phyloP scores from a whole-genome alignment of 2,329 filamentous ascomycete species.

The Pseudodiploospora longispora region DNA sequence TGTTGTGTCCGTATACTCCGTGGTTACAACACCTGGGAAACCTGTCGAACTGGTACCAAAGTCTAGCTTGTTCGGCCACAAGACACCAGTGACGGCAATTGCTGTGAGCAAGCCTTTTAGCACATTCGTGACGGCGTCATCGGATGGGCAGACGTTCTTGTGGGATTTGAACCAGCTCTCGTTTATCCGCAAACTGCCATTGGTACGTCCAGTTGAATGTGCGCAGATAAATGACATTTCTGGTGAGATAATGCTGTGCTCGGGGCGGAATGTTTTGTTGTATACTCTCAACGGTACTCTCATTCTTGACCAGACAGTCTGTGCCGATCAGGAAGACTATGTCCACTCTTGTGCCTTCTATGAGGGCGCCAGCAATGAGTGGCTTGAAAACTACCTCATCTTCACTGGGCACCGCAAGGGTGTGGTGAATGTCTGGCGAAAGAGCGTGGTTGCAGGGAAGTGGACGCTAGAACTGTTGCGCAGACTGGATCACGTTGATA shows the following conservation, averaged over 20 bases:
- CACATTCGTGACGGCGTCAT: slow-evolving; percentile 74
- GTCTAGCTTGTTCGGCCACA: slow-evolving; percentile 83
- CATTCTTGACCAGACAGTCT: slow-evolving; percentile 75
- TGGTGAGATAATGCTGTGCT: slow-evolving; percentile 81
- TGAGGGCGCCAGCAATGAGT: slow-evolving; percentile 83
- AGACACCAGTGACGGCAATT: slow-evolving; percentile 70
- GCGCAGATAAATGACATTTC: slow-evolving; percentile 84
- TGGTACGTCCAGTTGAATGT: slow-evolving; percentile 55
- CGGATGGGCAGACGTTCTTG: slow-evolving; percentile 73
- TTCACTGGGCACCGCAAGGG: slow-evolving; percentile 85
- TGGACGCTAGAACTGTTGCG: slow-evolving; percentile 77
- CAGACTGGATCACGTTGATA: slow-evolving; percentile 71
- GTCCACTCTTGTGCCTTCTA: slow-evolving; percentile 85
- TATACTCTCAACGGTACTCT: slow-evolving; percentile 84
- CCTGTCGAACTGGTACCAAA: slow-evolving; percentile 70
- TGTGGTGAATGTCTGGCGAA: slow-evolving; percentile 70
- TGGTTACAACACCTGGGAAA: slow-evolving; percentile 56
- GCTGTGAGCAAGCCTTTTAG: slow-evolving; percentile 84
- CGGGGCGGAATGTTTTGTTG: slow-evolving; percentile 63
- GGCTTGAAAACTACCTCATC: slow-evolving; percentile 76
- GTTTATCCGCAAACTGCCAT: slow-evolving; percentile 68
- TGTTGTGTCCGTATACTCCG: slow-evolving; percentile 75
- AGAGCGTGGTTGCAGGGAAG: slow-evolving; percentile 45
- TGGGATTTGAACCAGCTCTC: slow-evolving; percentile 92
- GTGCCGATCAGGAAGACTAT: slow-evolving; percentile 60